Base-by-base conservation (phyloP, 495 filamentous ascomycete genomes). In the Penicillium longicatenatum region DNA sequence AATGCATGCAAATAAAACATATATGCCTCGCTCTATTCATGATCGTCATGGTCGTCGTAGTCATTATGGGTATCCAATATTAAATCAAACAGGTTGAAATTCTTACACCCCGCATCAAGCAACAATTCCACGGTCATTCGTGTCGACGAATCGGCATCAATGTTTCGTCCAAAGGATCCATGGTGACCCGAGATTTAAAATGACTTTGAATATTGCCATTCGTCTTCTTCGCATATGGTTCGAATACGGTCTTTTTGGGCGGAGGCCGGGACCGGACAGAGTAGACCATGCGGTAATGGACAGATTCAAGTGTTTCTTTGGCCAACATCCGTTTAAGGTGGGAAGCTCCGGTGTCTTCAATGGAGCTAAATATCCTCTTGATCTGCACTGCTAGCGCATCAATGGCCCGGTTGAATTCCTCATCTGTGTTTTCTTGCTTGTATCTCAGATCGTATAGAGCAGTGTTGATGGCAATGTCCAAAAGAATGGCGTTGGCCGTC, bases 391-490 rank as follows among this genome's bases (percentile, higher is more conserved):
- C 79, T 2, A 97, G 74, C 9, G 62, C 65, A 67, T 97, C 93
- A 52, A 97, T 75, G 3, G 84, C 77, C 6, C 69, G 65, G 63
- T 97, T 86, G 73, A 91, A 94, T 47, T 79, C 73, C 10, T 58
- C 71, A 22, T 82, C 79, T 2, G 74, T 63, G 26, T 74, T 67
- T 20, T 58, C 70, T 37, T 68, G 60, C 11, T 53, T 35, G 24
- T 78, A 71, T 4, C 52, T 55, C 16, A 69, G 41, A 37, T 67
- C 70, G 16, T 56, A 59, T 55, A 69, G 78, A 20, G 86, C 88
- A 37, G 84, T 82, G 63, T 89, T 91, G 26, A 97, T 79, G 24
- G 82, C 87, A 20, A 91, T 82, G 64, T 91, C 85, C 6, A 97
- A 78, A 50, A 95, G 79, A 14, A 77, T 74, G 2, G 86, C 75